phyloP scores from a whole-genome alignment of 192 early-diverging fungal genomes.

The Rhizophlyctis rosea region DNA sequence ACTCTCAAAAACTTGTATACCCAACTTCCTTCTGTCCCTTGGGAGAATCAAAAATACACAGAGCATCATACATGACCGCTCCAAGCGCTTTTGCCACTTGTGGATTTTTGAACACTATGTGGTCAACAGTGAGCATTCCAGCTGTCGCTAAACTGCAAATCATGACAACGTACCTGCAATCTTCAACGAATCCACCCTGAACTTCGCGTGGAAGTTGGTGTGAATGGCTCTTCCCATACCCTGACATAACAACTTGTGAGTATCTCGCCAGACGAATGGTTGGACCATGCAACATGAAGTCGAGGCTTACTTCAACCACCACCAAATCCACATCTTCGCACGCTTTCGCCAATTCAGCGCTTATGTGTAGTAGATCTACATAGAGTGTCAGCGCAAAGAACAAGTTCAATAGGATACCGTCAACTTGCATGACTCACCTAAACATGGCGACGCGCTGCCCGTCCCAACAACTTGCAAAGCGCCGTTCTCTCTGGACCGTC shows the following conservation, averaged over 20 bases:
- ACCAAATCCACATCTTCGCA: constrained; percentile 65
- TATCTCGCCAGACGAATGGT: not conserved
- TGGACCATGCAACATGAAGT: not conserved
- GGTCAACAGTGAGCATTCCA: not conserved
- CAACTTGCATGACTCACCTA: constrained; percentile 30
- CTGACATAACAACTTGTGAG: constrained; percentile 26
- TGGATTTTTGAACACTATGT: constrained; percentile 70
- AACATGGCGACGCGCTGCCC: constrained; percentile 68
- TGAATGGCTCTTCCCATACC: constrained; percentile 81
- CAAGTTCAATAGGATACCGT: not conserved
- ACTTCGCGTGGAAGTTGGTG: constrained; percentile 69
- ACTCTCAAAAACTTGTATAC: too few species aligned
- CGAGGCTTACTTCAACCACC: constrained; percentile 53
- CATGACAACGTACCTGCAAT: constrained; percentile 48
- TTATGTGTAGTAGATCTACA: constrained; percentile 59
- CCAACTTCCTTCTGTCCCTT: too few species aligned
- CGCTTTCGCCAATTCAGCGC: constrained; percentile 53
- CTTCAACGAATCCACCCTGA: constrained; percentile 70
- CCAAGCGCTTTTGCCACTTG: constrained; percentile 64
- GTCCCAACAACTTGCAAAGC: constrained; percentile 59
- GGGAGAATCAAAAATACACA: constrained; percentile 44
- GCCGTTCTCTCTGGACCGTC: constrained; percentile 18
- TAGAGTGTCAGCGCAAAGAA: constrained; percentile 3
- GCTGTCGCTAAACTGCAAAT: not conserved
- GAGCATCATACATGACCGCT: constrained; percentile 67